Conservation (phyloP, 495 filamentous ascomycete genomes). For the Neurospora sp. region DNA sequence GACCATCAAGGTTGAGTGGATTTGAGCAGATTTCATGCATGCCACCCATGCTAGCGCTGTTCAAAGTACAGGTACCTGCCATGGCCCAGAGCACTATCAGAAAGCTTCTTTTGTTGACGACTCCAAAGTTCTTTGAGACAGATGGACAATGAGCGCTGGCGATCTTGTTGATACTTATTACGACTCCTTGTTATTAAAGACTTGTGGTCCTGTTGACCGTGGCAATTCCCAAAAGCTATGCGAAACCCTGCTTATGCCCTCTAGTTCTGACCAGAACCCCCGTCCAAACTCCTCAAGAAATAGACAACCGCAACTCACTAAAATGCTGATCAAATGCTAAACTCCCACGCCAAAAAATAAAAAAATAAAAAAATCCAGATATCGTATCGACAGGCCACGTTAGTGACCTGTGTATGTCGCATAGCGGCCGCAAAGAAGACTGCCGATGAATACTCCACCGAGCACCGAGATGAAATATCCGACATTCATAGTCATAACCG, state of each 20-base stretch:
- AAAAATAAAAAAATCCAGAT: background rate
- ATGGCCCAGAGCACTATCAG: background rate
- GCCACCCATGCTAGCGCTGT: background rate
- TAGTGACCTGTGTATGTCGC: conserved; percentile 28
- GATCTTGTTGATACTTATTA: background rate
- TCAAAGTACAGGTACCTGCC: conserved; percentile 10
- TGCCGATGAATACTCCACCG: conserved; percentile 73
- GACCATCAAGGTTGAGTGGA: conserved; percentile 9
- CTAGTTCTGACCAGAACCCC: background rate
- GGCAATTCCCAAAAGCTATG: background rate
- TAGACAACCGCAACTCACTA: background rate
- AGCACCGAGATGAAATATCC: conserved; percentile 91
- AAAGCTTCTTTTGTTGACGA: background rate
- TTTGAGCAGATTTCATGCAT: conserved; percentile 24
- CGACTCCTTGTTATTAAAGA: background rate
- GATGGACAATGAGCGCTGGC: background rate
- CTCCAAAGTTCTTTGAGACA: background rate
- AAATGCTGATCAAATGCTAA: background rate
- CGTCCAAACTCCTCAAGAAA: background rate
- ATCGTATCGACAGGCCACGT: background rate
- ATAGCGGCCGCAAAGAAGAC: conserved; percentile 68
- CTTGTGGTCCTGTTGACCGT: background rate
- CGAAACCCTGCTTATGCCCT: background rate
- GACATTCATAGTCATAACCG: conserved; percentile 95
- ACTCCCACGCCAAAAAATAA: background rate